phyloP scores from a whole-genome alignment of 2,329 filamentous ascomycete genomes.

The Fusarium graminum region DNA sequence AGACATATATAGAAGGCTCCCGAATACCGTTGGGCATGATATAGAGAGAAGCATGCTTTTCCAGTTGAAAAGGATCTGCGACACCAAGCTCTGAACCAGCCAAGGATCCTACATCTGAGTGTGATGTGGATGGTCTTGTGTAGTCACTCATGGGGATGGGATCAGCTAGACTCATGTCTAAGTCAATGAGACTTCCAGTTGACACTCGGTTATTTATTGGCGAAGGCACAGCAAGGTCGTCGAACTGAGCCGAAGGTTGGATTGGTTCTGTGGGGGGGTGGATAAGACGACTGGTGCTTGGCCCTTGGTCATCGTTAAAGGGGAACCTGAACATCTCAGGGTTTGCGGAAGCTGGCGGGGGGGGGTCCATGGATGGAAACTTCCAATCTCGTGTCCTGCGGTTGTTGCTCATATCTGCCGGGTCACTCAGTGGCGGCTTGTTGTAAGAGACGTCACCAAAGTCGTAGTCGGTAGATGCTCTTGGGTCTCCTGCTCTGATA shows the following conservation, averaged over 20 bases:
- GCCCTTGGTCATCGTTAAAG: constrained; percentile 54
- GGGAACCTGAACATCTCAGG: constrained; percentile 67
- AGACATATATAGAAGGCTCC: constrained; percentile 72
- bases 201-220: constrained; percentile 58
- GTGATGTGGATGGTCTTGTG: constrained; percentile 69
- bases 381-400: constrained; percentile 69
- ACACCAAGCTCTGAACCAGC: constrained; percentile 68
- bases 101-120: constrained; percentile 69
- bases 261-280: constrained; percentile 67
- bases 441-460: constrained; percentile 60
- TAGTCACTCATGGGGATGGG: constrained; percentile 60
- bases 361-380: constrained; percentile 66
- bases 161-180: constrained; percentile 68
- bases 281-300: constrained; percentile 58
- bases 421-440: constrained; percentile 69
- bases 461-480: constrained; percentile 64
- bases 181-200: constrained; percentile 64
- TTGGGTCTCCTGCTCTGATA: constrained; percentile 64
- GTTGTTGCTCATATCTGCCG: constrained; percentile 66
- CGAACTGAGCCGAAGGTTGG: constrained; percentile 57
- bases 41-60: constrained; percentile 72
- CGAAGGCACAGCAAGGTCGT: constrained; percentile 58
- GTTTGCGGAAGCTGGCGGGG: constrained; percentile 64
- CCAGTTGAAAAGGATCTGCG: constrained; percentile 72
- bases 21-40: constrained; percentile 57